Evolutionary conservation across 805 yeast species (phyloP).

Genomic region (Nakazawaea ernobii): DNA sequence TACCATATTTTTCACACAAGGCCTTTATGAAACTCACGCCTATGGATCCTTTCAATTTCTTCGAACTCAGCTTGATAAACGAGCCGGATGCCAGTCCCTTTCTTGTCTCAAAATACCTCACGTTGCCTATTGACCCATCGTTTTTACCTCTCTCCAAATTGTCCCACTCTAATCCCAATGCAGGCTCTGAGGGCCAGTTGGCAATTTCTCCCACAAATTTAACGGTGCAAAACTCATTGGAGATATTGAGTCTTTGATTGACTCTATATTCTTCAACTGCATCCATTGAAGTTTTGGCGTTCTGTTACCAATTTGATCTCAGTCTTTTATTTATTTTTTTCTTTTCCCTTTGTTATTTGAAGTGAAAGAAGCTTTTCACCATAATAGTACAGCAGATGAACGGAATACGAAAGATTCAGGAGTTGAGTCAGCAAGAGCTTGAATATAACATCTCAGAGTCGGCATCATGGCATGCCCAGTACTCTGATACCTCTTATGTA

Average conservation of each 20-base stretch:
- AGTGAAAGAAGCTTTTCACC: too few species aligned
- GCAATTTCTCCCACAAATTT: conserved; percentile 55
- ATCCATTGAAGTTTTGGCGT: conserved; percentile 1
- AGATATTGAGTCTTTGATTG: conserved; percentile 24
- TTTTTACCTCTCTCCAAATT: conserved; percentile 62
- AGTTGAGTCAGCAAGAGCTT: conserved; percentile 63
- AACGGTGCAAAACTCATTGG: conserved; percentile 57
- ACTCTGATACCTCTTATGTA: conserved; percentile 67
- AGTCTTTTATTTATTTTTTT: neutral
- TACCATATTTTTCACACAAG: conserved; percentile 41
- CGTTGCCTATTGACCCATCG: conserved; percentile 52
- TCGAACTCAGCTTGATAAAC: conserved; percentile 44
- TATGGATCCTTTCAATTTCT: conserved; percentile 23
- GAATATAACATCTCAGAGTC: conserved; percentile 47
- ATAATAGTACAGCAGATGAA: conserved; percentile 4
- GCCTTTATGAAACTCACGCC: conserved; percentile 39
- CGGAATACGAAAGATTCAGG: conserved; percentile 36
- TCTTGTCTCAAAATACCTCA: conserved; percentile 43
- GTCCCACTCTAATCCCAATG: conserved; percentile 90
- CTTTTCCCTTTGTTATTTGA: too few species aligned
- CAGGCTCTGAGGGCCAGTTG: conserved; percentile 51
- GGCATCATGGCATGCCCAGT: conserved; percentile 91
- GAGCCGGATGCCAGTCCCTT: conserved; percentile 47
- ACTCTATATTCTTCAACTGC: conserved; percentile 4
- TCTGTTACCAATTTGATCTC: neutral